Evolutionary conservation across 352 stramenopile species (phyloP).

Genomic region (Phytophthora pini): DNA sequence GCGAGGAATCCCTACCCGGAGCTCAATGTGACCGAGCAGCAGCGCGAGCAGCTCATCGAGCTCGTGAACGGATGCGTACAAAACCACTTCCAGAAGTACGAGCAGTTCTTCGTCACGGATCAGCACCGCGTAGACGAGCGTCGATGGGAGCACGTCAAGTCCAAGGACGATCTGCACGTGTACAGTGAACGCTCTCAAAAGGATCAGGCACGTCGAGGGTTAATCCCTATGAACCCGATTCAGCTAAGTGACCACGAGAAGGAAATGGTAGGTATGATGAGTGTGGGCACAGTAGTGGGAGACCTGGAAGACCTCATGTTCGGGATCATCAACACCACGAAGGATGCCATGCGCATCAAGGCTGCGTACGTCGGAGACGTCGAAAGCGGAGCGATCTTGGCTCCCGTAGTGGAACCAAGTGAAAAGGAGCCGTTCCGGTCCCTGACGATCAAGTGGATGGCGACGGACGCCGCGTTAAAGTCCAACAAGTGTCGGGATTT

Average conservation of each 20-base stretch:
- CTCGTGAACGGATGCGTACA: constrained; percentile 41
- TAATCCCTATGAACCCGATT: background rate
- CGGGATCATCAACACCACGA: constrained; percentile 21
- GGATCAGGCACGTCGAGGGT: constrained; percentile 11
- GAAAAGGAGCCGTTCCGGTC: constrained; percentile 29
- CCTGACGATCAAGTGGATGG: constrained; percentile 28
- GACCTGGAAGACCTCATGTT: constrained; percentile 31
- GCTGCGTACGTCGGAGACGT: constrained; percentile 19
- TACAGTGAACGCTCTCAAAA: constrained; percentile 41
- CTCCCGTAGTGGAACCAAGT: constrained; percentile 18
- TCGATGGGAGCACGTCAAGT: constrained; percentile 50
- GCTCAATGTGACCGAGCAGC: constrained; percentile 28
- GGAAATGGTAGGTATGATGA: constrained; percentile 21
- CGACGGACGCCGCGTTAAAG: constrained; percentile 5
- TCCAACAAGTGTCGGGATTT: constrained; percentile 28
- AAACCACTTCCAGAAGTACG: constrained; percentile 49
- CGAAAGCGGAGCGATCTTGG: constrained; percentile 16
- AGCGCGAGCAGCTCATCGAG: constrained; percentile 33
- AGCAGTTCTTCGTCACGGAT: constrained; percentile 37
- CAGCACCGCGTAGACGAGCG: constrained; percentile 39
- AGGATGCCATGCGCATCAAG: constrained; percentile 25
- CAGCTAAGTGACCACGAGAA: constrained; percentile 15
- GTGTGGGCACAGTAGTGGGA: constrained; percentile 13
- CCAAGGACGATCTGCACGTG: constrained; percentile 50
- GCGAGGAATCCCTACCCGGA: constrained; percentile 33